phyloP scores from a whole-genome alignment of 306 rosid genomes.

The Acacia melanoxylon region DNA sequence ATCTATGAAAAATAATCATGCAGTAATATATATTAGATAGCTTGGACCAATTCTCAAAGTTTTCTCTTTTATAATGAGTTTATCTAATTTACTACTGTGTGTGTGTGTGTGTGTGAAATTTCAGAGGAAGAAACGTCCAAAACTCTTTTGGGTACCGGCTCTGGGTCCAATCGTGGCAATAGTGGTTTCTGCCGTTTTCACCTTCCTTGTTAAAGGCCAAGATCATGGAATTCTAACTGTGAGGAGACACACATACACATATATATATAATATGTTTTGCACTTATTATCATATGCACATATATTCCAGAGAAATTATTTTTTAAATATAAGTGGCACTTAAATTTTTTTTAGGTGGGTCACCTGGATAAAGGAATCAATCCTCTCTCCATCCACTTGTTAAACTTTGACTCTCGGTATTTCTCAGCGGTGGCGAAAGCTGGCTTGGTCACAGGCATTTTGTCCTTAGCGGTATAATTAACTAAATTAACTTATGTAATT shows the following conservation, averaged over 20 bases:
- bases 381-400: slow-evolving; percentile 55
- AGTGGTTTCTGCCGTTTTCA: slow-evolving; percentile 51
- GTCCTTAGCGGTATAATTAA: slow-evolving; percentile 68
- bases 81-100: no score
- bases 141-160: slow-evolving; percentile 86
- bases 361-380: slow-evolving; percentile 74
- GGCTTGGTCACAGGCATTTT: slow-evolving; percentile 60
- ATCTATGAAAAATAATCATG: background rate
- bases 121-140: slow-evolving; percentile 60
- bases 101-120: background rate
- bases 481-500: background rate
- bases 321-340: background rate
- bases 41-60: background rate
- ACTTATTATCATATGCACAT: background rate
- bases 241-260: slow-evolving; percentile 16
- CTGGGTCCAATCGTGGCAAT: slow-evolving; percentile 70
- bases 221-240: slow-evolving; percentile 74
- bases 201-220: slow-evolving; percentile 54
- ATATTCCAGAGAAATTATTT: background rate
- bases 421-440: slow-evolving; percentile 49
- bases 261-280: background rate
- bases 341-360: slow-evolving; percentile 61
- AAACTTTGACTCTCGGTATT: slow-evolving; percentile 53
- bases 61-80: no score
- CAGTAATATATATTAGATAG: background rate